Evolutionary conservation across 495 filamentous ascomycete genomes (phyloP).

Genomic region (Neurospora cerealis): DNA sequence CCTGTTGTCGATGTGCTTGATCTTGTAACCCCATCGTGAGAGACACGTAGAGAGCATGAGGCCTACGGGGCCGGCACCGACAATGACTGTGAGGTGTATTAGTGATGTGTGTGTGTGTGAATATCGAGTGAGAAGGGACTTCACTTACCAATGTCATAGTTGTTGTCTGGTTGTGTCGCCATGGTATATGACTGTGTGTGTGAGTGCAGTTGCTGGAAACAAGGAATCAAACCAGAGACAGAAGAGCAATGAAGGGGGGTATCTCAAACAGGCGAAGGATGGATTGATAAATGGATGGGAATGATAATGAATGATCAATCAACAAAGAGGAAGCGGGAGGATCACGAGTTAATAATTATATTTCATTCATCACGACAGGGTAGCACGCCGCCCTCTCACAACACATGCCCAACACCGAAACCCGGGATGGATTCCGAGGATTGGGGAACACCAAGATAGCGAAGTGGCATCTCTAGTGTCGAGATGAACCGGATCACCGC

Average conservation of each 20-base stretch:
- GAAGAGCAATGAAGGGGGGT: conserved; percentile 6
- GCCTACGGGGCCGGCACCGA: conserved; percentile 84
- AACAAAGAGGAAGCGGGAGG: not conserved
- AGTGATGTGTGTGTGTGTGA: not conserved
- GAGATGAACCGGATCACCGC: not conserved
- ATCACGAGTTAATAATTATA: not conserved
- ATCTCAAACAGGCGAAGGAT: conserved; percentile 5
- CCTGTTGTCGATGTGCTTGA: conserved; percentile 63
- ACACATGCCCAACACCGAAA: conserved; percentile 7
- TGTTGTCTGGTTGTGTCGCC: conserved; percentile 12
- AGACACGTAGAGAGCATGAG: conserved; percentile 77
- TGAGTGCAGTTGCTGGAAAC: not conserved
- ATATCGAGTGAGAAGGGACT: not conserved
- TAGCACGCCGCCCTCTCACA: not conserved
- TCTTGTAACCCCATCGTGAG: conserved; percentile 58
- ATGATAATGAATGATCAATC: not conserved
- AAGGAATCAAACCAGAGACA: not conserved
- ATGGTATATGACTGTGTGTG: conserved; percentile 7
- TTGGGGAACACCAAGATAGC: not conserved
- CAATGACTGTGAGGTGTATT: conserved; percentile 48
- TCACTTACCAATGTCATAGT: conserved; percentile 27
- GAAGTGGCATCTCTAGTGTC: not conserved
- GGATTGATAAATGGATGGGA: not conserved
- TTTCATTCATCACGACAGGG: not conserved
- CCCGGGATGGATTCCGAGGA: conserved; percentile 15